Conservation (phyloP, 192 early-diverging fungal species). For the Coemansia sp. region DNA sequence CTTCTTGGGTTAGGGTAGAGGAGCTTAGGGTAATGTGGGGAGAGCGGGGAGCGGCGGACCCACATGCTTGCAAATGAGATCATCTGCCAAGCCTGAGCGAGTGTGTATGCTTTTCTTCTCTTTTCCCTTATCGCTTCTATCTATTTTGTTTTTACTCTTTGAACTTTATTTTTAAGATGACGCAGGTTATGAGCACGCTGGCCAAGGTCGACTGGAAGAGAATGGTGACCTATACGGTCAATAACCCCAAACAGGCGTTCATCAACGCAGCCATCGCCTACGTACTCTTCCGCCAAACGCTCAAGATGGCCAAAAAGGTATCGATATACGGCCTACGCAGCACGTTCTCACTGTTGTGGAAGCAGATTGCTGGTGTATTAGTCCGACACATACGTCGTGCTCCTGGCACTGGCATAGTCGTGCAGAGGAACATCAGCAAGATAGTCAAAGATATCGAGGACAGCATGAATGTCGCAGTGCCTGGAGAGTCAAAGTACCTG, state of each 20-base stretch:
- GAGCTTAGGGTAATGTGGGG: neutral
- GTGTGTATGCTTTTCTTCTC: neutral
- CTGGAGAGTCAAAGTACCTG: conserved; percentile 62
- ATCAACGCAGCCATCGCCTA: conserved; percentile 44
- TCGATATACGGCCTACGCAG: conserved; percentile 40
- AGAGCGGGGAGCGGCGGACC: neutral
- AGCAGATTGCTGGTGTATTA: conserved; percentile 21
- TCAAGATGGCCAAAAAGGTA: conserved; percentile 23
- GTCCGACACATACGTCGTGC: conserved; percentile 40
- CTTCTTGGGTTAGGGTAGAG: neutral
- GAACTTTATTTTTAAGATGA: conserved; percentile 12
- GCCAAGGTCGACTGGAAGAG: conserved; percentile 46
- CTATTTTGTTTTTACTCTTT: neutral
- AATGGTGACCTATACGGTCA: conserved; percentile 28
- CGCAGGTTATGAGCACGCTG: conserved; percentile 48
- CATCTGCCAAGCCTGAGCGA: neutral
- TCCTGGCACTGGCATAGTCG: conserved; percentile 59
- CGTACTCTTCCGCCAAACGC: conserved; percentile 36
- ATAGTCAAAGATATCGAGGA: conserved; percentile 77
- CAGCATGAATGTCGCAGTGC: conserved; percentile 65
- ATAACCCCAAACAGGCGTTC: conserved; percentile 46
- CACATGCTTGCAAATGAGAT: neutral
- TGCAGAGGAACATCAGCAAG: conserved; percentile 79
- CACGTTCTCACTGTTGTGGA: conserved; percentile 30
- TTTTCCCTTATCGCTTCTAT: neutral